Evolutionary conservation across 1,139 yeast species (phyloP).

Genomic region (Lodderomyces parapsilosis): DNA sequence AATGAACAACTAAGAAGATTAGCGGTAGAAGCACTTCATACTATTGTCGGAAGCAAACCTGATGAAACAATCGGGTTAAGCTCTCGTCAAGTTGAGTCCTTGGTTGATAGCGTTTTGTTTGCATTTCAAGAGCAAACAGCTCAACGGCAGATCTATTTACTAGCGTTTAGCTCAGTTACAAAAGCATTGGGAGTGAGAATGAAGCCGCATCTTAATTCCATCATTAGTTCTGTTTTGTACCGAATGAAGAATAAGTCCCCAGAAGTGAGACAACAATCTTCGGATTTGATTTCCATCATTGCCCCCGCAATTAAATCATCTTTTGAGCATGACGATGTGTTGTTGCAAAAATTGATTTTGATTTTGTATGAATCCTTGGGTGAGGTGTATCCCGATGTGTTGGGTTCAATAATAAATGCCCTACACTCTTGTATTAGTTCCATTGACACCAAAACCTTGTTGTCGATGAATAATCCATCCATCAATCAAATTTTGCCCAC

Average conservation of each 20-base stretch:
- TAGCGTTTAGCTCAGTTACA: slow-evolving; percentile 66
- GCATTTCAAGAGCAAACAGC: slow-evolving; percentile 79
- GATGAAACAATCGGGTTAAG: slow-evolving; percentile 40
- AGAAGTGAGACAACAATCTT: slow-evolving; percentile 80
- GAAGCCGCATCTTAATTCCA: slow-evolving; percentile 72
- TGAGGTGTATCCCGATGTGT: slow-evolving; percentile 91
- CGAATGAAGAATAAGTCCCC: slow-evolving; percentile 73
- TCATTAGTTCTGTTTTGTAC: slow-evolving; percentile 71
- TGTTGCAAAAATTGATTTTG: slow-evolving; percentile 67
- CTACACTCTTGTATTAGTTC: slow-evolving; percentile 46
- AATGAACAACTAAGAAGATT: slow-evolving; percentile 77
- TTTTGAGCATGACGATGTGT: slow-evolving; percentile 45
- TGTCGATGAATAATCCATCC: slow-evolving; percentile 72
- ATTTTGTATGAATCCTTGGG: slow-evolving; percentile 90
- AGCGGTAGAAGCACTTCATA: slow-evolving; percentile 68
- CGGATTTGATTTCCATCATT: slow-evolving; percentile 68
- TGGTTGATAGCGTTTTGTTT: slow-evolving; percentile 80
- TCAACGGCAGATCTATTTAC: slow-evolving; percentile 54
- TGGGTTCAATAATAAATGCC: slow-evolving; percentile 82
- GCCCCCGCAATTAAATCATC: slow-evolving; percentile 71
- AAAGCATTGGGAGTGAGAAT: slow-evolving; percentile 68
- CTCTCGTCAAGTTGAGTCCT: slow-evolving; percentile 52
- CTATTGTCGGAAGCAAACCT: slow-evolving; percentile 26
- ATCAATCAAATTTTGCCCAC: slow-evolving; percentile 82
- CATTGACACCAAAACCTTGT: slow-evolving; percentile 47